Percentiles rank a stretch among this genome's conserved stretches.
Conservation (phyloP, 257 asterid genomes). For the Petrea volubilis region DNA sequence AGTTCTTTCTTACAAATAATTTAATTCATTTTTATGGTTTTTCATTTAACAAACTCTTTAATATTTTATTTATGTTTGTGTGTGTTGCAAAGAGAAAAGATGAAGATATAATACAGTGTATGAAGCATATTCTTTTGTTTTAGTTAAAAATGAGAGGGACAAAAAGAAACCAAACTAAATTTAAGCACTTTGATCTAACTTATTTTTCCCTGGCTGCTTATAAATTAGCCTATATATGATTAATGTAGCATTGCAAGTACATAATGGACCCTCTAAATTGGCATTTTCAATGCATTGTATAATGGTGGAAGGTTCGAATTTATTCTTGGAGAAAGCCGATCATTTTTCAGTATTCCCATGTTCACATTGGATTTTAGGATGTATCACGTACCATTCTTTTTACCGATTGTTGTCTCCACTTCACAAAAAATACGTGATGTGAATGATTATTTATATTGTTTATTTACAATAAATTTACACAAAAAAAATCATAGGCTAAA, state of each 20-base stretch:
- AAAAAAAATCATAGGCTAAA: neutral
- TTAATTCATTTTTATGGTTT: too few relatives aligned
- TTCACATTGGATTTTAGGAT: constrained; percentile 26
- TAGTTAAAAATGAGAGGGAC: too few relatives aligned
- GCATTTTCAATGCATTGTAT: constrained; percentile 13
- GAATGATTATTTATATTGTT: too few relatives aligned
- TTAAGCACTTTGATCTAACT: too few relatives aligned
- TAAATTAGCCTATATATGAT: too few relatives aligned
- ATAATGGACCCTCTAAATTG: constrained; percentile 22
- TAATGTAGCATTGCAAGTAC: constrained; percentile 37
- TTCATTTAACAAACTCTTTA: too few relatives aligned
- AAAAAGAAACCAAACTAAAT: too few relatives aligned
- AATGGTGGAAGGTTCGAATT: constrained; percentile 24
- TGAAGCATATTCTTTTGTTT: too few relatives aligned
- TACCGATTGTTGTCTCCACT: constrained; percentile 10
- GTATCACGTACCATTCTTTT: constrained; percentile 29
- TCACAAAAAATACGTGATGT: neutral
- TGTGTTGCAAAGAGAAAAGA: neutral
- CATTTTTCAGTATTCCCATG: too few relatives aligned
- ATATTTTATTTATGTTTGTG: too few relatives aligned
- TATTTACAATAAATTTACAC: too few relatives aligned
- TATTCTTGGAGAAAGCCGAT: constrained; percentile 21
- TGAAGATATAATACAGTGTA: neutral
- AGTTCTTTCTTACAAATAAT: too few relatives aligned
- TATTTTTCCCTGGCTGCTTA: neutral